A percentile compares a stretch with the other conserved stretches of the same genome.
Conservation (phyloP, 805 yeast genomes). For the Suhomyces sp. region DNA sequence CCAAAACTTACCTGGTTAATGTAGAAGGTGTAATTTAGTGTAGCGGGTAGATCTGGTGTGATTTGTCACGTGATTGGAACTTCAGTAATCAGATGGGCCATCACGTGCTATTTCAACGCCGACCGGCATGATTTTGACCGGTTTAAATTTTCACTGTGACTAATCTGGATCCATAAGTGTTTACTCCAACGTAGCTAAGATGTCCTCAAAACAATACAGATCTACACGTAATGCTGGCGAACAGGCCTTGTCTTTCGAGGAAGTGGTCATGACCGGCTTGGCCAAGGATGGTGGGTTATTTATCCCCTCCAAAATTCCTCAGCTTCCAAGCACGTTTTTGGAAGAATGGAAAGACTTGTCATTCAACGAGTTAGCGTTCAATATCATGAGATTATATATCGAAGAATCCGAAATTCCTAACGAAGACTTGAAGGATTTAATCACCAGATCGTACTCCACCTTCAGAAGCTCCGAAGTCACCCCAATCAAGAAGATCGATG, state of each 20-base stretch:
- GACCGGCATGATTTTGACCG: conserved; percentile 3
- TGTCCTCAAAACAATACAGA: conserved; percentile 66
- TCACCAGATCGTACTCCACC: conserved; percentile 77
- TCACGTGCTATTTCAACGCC: conserved; percentile 4
- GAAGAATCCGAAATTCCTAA: conserved; percentile 68
- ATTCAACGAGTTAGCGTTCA: conserved; percentile 84
- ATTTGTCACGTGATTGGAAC: background rate
- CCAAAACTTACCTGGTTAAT: background rate
- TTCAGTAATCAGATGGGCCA: background rate
- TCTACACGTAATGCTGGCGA: conserved; percentile 66
- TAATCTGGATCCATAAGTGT: background rate
- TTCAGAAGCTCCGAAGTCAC: conserved; percentile 88
- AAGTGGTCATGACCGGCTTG: conserved; percentile 82
- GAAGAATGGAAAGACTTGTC: conserved; percentile 67
- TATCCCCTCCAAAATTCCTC: conserved; percentile 80
- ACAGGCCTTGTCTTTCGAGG: conserved; percentile 66
- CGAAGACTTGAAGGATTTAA: conserved; percentile 60
- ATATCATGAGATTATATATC: conserved; percentile 79
- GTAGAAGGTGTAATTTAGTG: background rate
- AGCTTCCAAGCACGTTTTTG: conserved; percentile 54
- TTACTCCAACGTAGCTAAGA: conserved; percentile 1
- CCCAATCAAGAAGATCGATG: conserved; percentile 68
- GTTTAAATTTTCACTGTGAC: conserved; percentile 4
- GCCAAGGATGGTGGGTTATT: conserved; percentile 97
- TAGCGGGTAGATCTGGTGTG: background rate